phyloP scores from a whole-genome alignment of 78 protist genomes.

The Polysphondylium violaceum region DNA sequence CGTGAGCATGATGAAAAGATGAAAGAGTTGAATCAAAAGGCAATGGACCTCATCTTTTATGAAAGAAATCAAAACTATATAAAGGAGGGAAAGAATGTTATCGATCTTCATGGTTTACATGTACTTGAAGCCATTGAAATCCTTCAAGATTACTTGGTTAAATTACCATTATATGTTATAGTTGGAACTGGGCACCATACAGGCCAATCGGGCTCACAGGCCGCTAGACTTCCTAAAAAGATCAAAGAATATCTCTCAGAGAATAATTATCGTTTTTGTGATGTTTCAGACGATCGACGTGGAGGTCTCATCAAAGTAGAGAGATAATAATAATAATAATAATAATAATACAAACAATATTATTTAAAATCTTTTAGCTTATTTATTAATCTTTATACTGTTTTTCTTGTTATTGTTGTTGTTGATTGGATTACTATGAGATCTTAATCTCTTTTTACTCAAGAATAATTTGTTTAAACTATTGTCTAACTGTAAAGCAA shows the following conservation, averaged over 20 bases:
- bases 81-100: neutral
- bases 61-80: constrained; percentile 28
- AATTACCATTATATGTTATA: neutral
- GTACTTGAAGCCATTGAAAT: constrained; percentile 42
- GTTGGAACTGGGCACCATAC: constrained; percentile 70
- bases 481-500: no score
- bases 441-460: no score
- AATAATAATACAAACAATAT: no score
- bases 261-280: neutral
- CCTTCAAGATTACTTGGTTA: neutral
- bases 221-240: constrained; percentile 26
- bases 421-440: no score
- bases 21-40: constrained; percentile 30
- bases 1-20: constrained; percentile 25
- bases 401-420: no score
- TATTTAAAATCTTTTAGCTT: no score
- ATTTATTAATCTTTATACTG: no score
- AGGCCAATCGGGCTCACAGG: neutral
- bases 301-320: constrained; percentile 29
- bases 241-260: constrained; percentile 16
- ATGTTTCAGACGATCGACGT: constrained; percentile 17
- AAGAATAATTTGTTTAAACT: no score
- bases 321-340: neutral
- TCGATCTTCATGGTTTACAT: constrained; percentile 70
- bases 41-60: constrained; percentile 20